Conservation (phyloP, 352 stramenopile species). For the Globisporangium emineosum region DNA sequence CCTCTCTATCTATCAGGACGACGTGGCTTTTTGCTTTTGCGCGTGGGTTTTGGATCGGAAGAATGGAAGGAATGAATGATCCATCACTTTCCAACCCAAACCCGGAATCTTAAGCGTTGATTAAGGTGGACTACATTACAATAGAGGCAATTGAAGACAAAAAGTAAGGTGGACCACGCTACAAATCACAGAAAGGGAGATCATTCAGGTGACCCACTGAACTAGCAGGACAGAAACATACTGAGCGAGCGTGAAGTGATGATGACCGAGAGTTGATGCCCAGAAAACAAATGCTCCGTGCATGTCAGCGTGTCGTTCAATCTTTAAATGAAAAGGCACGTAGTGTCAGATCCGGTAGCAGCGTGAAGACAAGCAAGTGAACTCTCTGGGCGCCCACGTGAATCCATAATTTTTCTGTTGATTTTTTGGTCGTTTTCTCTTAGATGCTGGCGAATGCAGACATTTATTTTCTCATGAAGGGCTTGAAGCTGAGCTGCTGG, state of each 20-base stretch:
- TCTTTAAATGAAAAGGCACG: too few species aligned
- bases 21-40: not conserved
- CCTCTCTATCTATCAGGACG: not conserved
- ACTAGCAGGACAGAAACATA: too few species aligned
- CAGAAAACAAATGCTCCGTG: too few species aligned
- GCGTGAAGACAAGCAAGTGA: too few species aligned
- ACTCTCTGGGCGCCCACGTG: not conserved
- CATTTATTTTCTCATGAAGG: conserved; percentile 9
- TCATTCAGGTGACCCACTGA: too few species aligned
- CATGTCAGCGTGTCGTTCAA: too few species aligned
- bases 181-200: too few species aligned
- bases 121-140: not conserved
- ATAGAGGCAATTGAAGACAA: not conserved
- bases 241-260: too few species aligned
- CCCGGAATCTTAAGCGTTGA: not conserved
- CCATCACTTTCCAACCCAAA: conserved; percentile 1
- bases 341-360: too few species aligned
- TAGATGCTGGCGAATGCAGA: conserved; percentile 13
- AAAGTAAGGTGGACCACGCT: not conserved
- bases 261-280: too few species aligned
- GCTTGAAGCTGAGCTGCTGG: not conserved
- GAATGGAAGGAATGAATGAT: not conserved
- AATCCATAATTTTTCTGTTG: conserved; percentile 10
- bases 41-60: not conserved
- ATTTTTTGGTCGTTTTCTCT: conserved; percentile 5